Base-by-base conservation (phyloP, 129 eudicot species). In the Cynara cardunculus region DNA sequence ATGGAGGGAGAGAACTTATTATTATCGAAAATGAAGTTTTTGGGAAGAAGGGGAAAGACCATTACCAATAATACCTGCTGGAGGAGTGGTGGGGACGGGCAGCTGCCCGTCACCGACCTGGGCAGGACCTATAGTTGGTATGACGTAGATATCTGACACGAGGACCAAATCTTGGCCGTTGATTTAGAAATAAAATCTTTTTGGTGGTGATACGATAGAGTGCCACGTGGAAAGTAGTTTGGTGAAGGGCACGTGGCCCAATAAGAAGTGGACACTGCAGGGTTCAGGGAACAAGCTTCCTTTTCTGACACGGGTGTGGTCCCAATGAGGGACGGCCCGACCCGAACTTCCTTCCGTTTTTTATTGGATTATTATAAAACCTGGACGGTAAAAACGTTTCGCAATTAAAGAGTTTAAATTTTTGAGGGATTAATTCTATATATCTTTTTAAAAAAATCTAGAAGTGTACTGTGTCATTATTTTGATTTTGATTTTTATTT, bases 231-330 rank as follows among this genome's bases (percentile, higher is more conserved):
- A 82, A 84, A 32, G 67, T n/a, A 21, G 71, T 76, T 72, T 68
- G 39, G 68, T 62, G 49, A n/a, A 32, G 81, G 53, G 5, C 76
- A 87, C 95, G 93, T 90, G 97, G 86, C 75, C 95, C 90, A 92
- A 90, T 90, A 7, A 21, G 84, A 75, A 72, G 19, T 25, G 0
- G 78, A 68, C 92, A 89, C 84, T 78, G 13, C 28, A 5, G n/a
- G 46, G 25, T 56, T 25, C 9, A 65, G 85, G 84, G 85, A 74
- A 82, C 64, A 86, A 77, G 72, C 79, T 72, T 79, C 44, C 79
- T 84, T 84, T 86, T 18, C 88, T 89, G 86, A 86, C 96, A 87
- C 87, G 93, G 88, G 89, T 89, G 96, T 90, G 96, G 92, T 89
- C 88, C 84, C 84, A 12, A 7, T 14, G 6, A 22, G 56, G 69